Evolutionary conservation across 2,329 filamentous ascomycete genomes (phyloP), one percentile per base, ranked within the genome.

Genomic region (Penicillium sp.): DNA sequence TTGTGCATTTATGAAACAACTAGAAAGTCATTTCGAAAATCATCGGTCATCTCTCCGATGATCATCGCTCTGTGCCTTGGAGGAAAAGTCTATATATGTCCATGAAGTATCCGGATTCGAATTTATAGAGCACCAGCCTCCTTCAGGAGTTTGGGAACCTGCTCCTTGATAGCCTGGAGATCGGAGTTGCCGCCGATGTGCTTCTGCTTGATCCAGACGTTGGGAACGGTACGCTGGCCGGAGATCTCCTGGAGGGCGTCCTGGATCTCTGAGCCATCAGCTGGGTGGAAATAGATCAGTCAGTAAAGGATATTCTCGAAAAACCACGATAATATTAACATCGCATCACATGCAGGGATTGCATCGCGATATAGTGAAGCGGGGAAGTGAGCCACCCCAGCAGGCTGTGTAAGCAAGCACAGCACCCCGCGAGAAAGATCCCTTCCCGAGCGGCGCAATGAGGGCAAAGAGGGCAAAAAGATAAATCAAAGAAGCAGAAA

Each of bases 111-210:
- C n/a, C n/a, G n/a, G n/a, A n/a, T n/a, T n/a, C 13, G 7, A 18
- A 17, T 55, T 61, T 71, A 89, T 57, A 87, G 55, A 61, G 87
- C 87, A 66, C 82, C 81, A 58, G 84, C 87, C 41, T 78, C 78
- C 76, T 82, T 81, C 70, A 90, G 76, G 62, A 94, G 73, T 26
- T 67, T 66, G 61, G 85, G 82, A 47, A 97, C 76, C 60, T 95
- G 71, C 10, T 55, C 59, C 74, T 83, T 84, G 75, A 81, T 84
- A 46, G 77, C 80, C 77, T 92, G 87, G 59, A 95, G 74, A 64
- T 94, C 93, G 20, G 91, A 96, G 84, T 97, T 97, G 63, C 94
- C 94, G 58, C 94, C 94, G 72, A 99, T 95, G 77, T 97, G 93
- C 80, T 95, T 79, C 78, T 91, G 78, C 64, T 78, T 78, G 76